phyloP scores from a whole-genome alignment of 768 basidiomycete species.

The Lactarius pseudohatsudake region DNA sequence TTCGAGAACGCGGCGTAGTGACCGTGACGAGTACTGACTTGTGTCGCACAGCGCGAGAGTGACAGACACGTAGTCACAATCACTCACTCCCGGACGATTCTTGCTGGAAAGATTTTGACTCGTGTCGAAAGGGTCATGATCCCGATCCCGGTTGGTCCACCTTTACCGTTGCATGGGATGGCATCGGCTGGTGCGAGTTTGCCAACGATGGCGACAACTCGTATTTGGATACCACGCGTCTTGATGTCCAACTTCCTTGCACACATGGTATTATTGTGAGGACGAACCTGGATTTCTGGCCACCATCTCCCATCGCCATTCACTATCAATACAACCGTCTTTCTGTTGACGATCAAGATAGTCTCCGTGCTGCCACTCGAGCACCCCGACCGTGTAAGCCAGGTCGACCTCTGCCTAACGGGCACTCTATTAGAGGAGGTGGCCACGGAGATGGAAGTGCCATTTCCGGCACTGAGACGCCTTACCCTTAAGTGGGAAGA shows the following conservation, averaged over 20 bases:
- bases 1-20: neutral
- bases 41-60: neutral
- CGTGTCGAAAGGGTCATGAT: neutral
- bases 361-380: neutral
- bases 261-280: neutral
- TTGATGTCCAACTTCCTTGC: neutral
- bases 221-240: neutral
- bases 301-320: neutral
- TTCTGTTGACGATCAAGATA: neutral
- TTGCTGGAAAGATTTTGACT: neutral
- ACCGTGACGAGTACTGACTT: neutral
- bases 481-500: neutral
- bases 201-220: neutral
- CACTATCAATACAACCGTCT: neutral
- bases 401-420: neutral
- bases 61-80: neutral
- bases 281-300: neutral
- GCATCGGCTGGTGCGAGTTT: neutral
- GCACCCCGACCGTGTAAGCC: neutral
- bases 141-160: too few species aligned
- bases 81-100: neutral
- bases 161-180: neutral
- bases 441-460: neutral
- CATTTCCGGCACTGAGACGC: neutral
- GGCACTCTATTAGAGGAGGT: neutral